Base-by-base conservation (phyloP, 2,329 filamentous ascomycete genomes). In the Talaromyces sp. region DNA sequence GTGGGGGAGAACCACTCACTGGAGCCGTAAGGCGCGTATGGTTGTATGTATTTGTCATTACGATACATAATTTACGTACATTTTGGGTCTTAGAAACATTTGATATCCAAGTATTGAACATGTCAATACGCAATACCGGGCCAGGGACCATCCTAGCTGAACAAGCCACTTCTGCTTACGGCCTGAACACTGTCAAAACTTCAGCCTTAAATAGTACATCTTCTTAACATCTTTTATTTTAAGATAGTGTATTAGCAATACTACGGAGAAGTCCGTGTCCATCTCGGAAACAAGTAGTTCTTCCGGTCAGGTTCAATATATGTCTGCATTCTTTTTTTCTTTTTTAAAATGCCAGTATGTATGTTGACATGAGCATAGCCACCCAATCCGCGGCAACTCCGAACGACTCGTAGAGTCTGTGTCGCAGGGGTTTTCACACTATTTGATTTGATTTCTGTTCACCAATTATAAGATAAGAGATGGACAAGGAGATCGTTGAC, bases 1-100 rank as follows among this genome's bases (percentile, higher is more conserved):
- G 53, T 55, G 53, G 53, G 53, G 53, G 17, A 43, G 31, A 9
- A n/a, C 17, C 25, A 33, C 37, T 37, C 33, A 51, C 48, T 28
- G 25, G 7, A 28, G 25, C 35, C 35, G 19, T 40, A 40, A 21
- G 37, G 19, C 25, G 25, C 37, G 15, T 39, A 39, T 19, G 25
- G 25, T 28, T 4, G 4, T 28, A 7, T 28, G 25, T 28, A 28
- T 28, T 28, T 28, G 25, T 28, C 3, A 28, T 28, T 28, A 3
- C 25, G 7, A 28, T 28, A 28, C 25, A 28, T 28, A 7, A n/a
- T 7, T 28, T 28, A 28, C 25, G 25, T 28, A 28, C 25, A 3
- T 28, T 28, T 28, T 28, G 7, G 7, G 25, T 28, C 7, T 28
- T 28, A 4, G 4, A 4, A 7, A 28, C 3, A 4, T 28, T 21